Base-by-base conservation (phyloP, 352 stramenopile genomes). In the Pythium oligandrum region DNA sequence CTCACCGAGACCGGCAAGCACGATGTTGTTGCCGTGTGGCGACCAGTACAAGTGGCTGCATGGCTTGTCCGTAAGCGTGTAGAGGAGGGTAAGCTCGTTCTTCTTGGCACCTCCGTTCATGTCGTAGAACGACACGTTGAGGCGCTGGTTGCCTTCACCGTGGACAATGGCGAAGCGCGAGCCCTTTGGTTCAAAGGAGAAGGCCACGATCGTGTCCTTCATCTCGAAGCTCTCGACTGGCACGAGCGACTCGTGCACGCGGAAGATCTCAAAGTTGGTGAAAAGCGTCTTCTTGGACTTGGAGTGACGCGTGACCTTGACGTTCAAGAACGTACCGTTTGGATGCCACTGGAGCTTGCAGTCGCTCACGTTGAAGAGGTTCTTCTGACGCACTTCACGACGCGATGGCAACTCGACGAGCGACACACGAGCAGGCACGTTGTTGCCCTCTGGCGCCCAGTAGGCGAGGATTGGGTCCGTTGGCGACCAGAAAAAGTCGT, bases 251-350 rank as follows among this genome's bases (percentile, higher is more conserved):
- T 99, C 94, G 44, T 88, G 90, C 42, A 99, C 75, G 51, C 96
- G 83, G 78, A 99, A 99, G 43, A 99, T 75, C 71, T 99, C 96
- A 68, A 99, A 97, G 68, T 98, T 98, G 53, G 98, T 99, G 80
- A 97, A 99, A 45, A 98, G 79, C 38, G 96, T 99, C 83, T 99
- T 99, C 78, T 98, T 98, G 3, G 78, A 90, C 77, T 93, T 95
- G 63, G 80, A 91, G 73, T 93, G 82, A 39, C 84, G 80, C 47
- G 82, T 93, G 26, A 94, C 87, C 65, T 93, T 92, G 33, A 93
- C 90, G 53, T 86, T 95, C 43, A 98, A 53, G 73, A 93, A 98
- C 43, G 96, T 91, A 54, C 97, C 97, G 57, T 98, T 90, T 61
- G 96, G 83, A 63, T 99, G 96, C 95, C 95, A 98, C 46, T 96